Conservation (phyloP, 2,329 filamentous ascomycete genomes). For the Sporothrix sp. region DNA sequence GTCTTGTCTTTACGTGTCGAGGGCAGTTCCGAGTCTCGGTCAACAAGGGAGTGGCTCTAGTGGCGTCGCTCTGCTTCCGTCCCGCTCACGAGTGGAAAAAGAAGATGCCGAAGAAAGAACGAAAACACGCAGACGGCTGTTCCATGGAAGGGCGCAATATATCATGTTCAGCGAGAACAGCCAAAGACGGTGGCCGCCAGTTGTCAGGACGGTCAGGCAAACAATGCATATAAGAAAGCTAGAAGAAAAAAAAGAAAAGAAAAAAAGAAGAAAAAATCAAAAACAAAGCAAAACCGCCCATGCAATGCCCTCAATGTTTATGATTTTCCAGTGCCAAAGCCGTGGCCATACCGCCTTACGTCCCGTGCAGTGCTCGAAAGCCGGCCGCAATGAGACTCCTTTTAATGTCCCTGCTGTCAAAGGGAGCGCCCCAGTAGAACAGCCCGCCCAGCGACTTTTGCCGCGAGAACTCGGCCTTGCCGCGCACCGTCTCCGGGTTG, state of each 20-base stretch:
- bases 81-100: too few relatives aligned
- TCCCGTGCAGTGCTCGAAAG: constrained; percentile 47
- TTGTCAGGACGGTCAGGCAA: too few relatives aligned
- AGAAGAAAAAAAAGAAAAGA: neutral
- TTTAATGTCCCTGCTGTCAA: constrained; percentile 50
- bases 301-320: neutral
- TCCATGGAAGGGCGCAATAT: too few relatives aligned
- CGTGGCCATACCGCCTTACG: constrained; percentile 18
- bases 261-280: neutral
- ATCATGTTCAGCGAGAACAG: too few relatives aligned
- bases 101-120: too few relatives aligned
- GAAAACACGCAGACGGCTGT: too few relatives aligned
- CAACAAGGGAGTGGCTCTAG: too few relatives aligned
- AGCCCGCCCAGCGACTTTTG: constrained; percentile 63
- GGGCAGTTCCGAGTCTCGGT: neutral
- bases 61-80: too few relatives aligned
- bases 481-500: constrained; percentile 63
- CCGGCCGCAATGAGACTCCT: constrained; percentile 50
- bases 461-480: constrained; percentile 65
- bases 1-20: too few relatives aligned
- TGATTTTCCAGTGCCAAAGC: neutral
- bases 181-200: too few relatives aligned
- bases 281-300: neutral
- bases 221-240: too few relatives aligned
- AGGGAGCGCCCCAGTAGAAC: constrained; percentile 75